Evolutionary conservation across 306 rosid species (phyloP).

Genomic region (Trichosanthes truncata): DNA sequence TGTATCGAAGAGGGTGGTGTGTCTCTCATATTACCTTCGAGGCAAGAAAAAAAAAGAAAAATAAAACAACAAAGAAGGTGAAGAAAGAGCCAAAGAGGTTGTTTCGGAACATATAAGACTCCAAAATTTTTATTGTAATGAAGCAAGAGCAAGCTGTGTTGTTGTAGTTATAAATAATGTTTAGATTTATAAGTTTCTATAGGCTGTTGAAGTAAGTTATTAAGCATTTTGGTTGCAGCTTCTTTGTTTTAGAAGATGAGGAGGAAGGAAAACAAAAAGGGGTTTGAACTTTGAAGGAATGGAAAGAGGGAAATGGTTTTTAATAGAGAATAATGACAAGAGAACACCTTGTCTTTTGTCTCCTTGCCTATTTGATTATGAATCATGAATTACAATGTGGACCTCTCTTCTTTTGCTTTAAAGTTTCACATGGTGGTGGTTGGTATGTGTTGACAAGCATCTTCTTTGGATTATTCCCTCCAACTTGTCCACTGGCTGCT

Average conservation of each 20-base stretch:
- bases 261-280: neutral
- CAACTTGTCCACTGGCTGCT: neutral
- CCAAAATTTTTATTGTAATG: neutral
- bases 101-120: neutral
- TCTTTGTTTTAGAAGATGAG: neutral
- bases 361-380: neutral
- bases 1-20: neutral
- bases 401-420: neutral
- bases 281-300: neutral
- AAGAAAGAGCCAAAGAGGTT: neutral
- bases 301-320: neutral
- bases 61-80: neutral
- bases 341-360: neutral
- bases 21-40: neutral
- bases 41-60: neutral
- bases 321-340: slow-evolving; percentile 1
- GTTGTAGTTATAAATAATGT: slow-evolving; percentile 8
- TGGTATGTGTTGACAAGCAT: neutral
- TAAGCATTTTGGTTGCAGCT: neutral
- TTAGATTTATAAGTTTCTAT: neutral
- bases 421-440: neutral
- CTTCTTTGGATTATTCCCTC: slow-evolving; percentile 1
- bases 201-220: neutral
- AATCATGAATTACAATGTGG: neutral
- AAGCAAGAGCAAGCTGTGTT: neutral